Percentiles rank a stretch among this genome's conserved stretches.
These are phyloP conservation scores for Linderniella brevidens DNA, from an alignment of 257 asterid species.

Conservation along the genomic window DNA sequence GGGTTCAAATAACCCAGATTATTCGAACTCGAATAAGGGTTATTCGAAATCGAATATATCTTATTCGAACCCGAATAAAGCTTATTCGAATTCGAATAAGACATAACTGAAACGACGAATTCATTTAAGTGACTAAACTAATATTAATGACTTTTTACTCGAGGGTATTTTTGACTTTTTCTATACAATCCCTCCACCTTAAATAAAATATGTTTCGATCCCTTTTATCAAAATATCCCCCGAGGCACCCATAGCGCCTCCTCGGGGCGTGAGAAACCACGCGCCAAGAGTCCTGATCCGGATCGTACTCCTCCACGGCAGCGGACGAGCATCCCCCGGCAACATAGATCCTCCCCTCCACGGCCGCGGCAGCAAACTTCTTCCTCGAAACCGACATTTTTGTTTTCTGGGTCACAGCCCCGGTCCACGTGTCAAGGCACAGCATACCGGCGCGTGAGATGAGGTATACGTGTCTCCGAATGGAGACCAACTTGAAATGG, in stretches of 20 bases:
- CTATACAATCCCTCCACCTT: too few species aligned
- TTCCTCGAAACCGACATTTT: slow-evolving; percentile 45
- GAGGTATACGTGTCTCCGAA: slow-evolving; percentile 58
- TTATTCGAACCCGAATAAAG: too few species aligned
- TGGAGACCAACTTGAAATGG: slow-evolving; percentile 33
- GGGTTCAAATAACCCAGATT: too few species aligned
- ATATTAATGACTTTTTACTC: too few species aligned
- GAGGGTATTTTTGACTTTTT: too few species aligned
- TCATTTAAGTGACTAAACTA: too few species aligned
- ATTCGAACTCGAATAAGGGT: too few species aligned
- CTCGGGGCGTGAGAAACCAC: slow-evolving; percentile 45
- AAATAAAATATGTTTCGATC: too few species aligned
- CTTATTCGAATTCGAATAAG: too few species aligned
- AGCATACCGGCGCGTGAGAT: slow-evolving; percentile 58
- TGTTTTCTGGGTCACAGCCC: slow-evolving; percentile 37
- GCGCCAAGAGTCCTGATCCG: slow-evolving; percentile 42
- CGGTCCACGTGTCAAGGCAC: slow-evolving; percentile 80
- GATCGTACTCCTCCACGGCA: slow-evolving; percentile 76
- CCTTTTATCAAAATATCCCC: too few species aligned
- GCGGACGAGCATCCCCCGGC: slow-evolving; percentile 62
- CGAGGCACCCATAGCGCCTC: slow-evolving; percentile 37
- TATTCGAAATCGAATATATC: too few species aligned
- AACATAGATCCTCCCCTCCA: slow-evolving; percentile 45
- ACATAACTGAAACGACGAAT: too few species aligned
- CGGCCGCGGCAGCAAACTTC: slow-evolving; percentile 64